Percentiles rank a stretch among this genome's conserved stretches.
These are phyloP conservation scores for Malassezia slooffiae DNA, from an alignment of 1,284 basidiomycete species.

Conservation along the genomic window DNA sequence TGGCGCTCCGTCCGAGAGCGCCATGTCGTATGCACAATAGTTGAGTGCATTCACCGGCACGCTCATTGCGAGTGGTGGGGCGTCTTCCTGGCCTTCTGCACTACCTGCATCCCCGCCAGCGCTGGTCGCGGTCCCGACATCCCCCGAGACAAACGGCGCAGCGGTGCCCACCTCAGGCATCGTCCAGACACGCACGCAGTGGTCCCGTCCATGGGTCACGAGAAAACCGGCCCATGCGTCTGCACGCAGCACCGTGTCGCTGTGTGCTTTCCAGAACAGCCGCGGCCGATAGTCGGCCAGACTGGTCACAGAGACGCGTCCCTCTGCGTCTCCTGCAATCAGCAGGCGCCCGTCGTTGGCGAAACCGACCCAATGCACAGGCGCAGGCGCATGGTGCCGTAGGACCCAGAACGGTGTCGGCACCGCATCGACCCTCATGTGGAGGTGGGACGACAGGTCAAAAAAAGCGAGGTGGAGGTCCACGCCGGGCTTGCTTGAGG, in stretches of 20 bases:
- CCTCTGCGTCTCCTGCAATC: slow-evolving; percentile 9
- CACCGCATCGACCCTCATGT: neutral
- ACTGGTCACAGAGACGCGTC: slow-evolving; percentile 11
- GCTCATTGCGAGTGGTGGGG: neutral
- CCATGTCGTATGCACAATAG: slow-evolving; percentile 14
- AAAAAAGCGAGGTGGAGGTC: neutral
- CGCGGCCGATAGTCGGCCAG: slow-evolving; percentile 6
- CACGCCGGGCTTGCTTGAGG: neutral
- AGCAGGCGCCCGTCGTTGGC: slow-evolving; percentile 1
- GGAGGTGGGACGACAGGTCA: neutral
- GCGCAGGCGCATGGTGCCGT: slow-evolving; percentile 10
- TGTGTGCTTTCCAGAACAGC: slow-evolving; percentile 9
- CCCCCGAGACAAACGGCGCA: neutral
- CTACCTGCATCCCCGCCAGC: no score
- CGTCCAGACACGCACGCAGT: slow-evolving; percentile 4
- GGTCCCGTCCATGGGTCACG: slow-evolving; percentile 14
- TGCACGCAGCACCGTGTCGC: slow-evolving; percentile 7
- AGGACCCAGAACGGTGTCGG: slow-evolving; percentile 7
- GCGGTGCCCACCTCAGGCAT: slow-evolving; percentile 1
- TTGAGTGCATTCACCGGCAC: slow-evolving; percentile 12
- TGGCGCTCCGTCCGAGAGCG: neutral
- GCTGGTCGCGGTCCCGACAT: neutral
- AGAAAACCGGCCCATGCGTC: slow-evolving; percentile 11
- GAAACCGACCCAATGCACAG: slow-evolving; percentile 9
- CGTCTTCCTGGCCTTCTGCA: no score